Evolutionary conservation across 495 filamentous ascomycete species (phyloP).

Genomic region (Xylaria castorea): DNA sequence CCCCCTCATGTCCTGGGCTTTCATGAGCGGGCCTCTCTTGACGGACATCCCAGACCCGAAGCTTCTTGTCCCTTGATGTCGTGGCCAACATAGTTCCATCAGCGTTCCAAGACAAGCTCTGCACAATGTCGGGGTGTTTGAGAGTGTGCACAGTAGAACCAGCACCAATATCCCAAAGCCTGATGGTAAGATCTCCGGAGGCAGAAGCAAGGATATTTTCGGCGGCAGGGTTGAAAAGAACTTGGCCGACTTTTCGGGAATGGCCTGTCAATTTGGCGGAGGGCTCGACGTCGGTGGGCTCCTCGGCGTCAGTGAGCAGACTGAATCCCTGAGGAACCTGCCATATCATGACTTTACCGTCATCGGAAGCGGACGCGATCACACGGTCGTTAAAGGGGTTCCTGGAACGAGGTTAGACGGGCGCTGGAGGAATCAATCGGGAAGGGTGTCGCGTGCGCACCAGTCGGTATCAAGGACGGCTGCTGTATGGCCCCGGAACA

Average conservation of each 20-base stretch:
- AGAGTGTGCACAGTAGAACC: slow-evolving; percentile 73
- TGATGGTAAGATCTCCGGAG: slow-evolving; percentile 93
- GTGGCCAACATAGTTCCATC: slow-evolving; percentile 89
- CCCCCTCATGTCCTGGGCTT: slow-evolving; percentile 82
- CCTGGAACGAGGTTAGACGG: slow-evolving; percentile 59
- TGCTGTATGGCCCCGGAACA: slow-evolving; percentile 95
- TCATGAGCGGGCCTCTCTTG: slow-evolving; percentile 90
- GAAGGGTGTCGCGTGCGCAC: slow-evolving; percentile 58
- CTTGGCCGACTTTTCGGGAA: slow-evolving; percentile 90
- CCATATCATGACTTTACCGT: slow-evolving; percentile 97
- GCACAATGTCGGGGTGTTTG: slow-evolving; percentile 88
- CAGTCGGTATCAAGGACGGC: slow-evolving; percentile 98
- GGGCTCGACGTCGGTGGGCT: slow-evolving; percentile 80
- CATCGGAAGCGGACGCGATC: slow-evolving; percentile 93
- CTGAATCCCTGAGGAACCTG: slow-evolving; percentile 89
- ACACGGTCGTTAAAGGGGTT: slow-evolving; percentile 93
- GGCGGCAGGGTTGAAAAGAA: slow-evolving; percentile 95
- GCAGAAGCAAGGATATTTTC: slow-evolving; percentile 95
- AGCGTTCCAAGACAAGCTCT: slow-evolving; percentile 94
- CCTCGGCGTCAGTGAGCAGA: slow-evolving; percentile 80
- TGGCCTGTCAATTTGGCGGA: slow-evolving; percentile 80
- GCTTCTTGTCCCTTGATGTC: slow-evolving; percentile 96
- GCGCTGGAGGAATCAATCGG: slow-evolving; percentile 31
- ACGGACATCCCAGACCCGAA: slow-evolving; percentile 94
- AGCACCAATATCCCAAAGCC: slow-evolving; percentile 93